phyloP scores from a whole-genome alignment of 345 rosid species.

The Hirschfeldia incana region DNA sequence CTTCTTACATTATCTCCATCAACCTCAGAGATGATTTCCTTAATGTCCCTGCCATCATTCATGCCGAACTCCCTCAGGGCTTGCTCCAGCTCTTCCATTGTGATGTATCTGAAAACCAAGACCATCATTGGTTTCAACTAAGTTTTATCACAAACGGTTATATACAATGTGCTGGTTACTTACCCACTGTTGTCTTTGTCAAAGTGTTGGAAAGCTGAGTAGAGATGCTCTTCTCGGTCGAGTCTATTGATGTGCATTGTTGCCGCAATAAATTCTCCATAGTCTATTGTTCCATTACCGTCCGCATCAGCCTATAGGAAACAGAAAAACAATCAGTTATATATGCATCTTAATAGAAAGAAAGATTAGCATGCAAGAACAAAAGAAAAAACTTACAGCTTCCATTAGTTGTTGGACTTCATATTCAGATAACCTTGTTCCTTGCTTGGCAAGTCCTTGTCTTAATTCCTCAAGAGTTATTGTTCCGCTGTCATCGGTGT shows the following conservation, averaged over 20 bases:
- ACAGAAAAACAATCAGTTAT: background rate
- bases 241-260: slow-evolving; percentile 80
- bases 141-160: background rate
- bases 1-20: slow-evolving; percentile 70
- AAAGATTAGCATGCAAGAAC: background rate
- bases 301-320: slow-evolving; percentile 79
- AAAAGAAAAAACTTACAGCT: slow-evolving; percentile 60
- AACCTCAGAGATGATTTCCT: slow-evolving; percentile 82
- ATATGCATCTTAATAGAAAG: background rate
- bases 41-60: slow-evolving; percentile 71
- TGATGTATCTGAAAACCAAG: slow-evolving; percentile 48
- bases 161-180: background rate
- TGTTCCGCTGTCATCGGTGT: slow-evolving; percentile 84
- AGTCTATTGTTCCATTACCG: slow-evolving; percentile 78
- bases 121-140: slow-evolving; percentile 7
- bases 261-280: slow-evolving; percentile 78
- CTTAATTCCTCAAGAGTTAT: slow-evolving; percentile 92
- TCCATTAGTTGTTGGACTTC: slow-evolving; percentile 93
- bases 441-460: slow-evolving; percentile 90
- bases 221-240: slow-evolving; percentile 78
- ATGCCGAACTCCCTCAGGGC: slow-evolving; percentile 82
- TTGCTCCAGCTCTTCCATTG: slow-evolving; percentile 92
- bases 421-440: slow-evolving; percentile 76
- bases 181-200: slow-evolving; percentile 91
- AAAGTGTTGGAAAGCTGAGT: slow-evolving; percentile 79